Evolutionary conservation across 2,329 filamentous ascomycete genomes (phyloP).

Genomic region (Penicillium italicum): DNA sequence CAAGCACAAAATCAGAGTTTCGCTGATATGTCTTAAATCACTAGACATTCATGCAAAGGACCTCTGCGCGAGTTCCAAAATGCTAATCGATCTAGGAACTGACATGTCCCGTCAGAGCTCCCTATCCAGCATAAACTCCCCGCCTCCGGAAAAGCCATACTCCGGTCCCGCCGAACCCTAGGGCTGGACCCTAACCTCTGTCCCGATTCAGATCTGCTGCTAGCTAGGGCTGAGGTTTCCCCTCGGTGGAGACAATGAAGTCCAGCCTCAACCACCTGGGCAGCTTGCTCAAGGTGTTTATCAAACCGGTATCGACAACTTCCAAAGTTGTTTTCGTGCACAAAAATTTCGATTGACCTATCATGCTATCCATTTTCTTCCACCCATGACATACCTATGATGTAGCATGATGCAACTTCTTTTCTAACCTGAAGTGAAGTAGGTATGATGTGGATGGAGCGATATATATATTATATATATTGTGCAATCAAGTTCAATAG

Average conservation of each 20-base stretch:
- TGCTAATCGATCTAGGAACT: conserved; percentile 4
- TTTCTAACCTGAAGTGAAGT: neutral
- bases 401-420: conserved; percentile 33
- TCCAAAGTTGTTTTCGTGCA: neutral
- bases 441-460: neutral
- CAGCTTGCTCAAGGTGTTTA: neutral
- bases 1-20: neutral
- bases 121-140: conserved; percentile 13
- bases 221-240: conserved; percentile 28
- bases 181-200: conserved; percentile 27
- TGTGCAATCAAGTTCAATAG: neutral
- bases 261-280: conserved; percentile 14
- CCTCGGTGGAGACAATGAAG: conserved; percentile 21
- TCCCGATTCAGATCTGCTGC: conserved; percentile 8
- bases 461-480: conserved; percentile 11
- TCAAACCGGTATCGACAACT: conserved; percentile 10
- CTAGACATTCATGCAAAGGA: neutral
- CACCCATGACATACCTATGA: conserved; percentile 34
- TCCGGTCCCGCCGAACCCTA: conserved; percentile 28
- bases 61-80: neutral
- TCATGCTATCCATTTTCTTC: neutral
- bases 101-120: conserved; percentile 5
- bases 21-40: neutral
- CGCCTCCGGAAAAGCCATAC: conserved; percentile 23
- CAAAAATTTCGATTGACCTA: neutral